Conservation (phyloP, 192 early-diverging fungal species). For the Coemansia biformis region DNA sequence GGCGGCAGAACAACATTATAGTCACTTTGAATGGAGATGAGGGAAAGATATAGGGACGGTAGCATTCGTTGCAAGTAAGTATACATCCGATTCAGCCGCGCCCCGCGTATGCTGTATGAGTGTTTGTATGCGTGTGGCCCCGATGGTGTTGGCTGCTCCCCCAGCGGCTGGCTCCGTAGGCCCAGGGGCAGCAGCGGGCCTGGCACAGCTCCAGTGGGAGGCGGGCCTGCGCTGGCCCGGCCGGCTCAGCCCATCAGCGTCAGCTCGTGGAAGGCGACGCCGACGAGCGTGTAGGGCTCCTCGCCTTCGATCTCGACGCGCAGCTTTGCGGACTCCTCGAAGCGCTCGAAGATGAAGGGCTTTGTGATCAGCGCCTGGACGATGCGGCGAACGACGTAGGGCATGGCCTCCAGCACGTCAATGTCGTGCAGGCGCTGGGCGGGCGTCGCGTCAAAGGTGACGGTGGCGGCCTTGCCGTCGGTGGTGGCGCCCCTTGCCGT, state of each 20-base stretch:
- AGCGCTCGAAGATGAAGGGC: slow-evolving; percentile 93
- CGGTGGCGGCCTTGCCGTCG: slow-evolving; percentile 59
- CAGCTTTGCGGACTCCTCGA: slow-evolving; percentile 64
- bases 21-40: no score
- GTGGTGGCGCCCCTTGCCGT: slow-evolving; percentile 77
- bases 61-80: no score
- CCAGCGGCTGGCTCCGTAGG: no score
- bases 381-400: slow-evolving; percentile 81
- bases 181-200: no score
- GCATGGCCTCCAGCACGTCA: slow-evolving; percentile 86
- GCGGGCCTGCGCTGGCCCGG: no score
- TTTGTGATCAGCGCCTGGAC: slow-evolving; percentile 90
- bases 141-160: no score
- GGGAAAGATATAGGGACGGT: no score
- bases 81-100: no score
- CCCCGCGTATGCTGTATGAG: no score
- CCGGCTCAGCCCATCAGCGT: slow-evolving; percentile 54
- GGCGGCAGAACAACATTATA: no score
- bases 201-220: no score
- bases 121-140: no score
- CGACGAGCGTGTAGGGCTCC: slow-evolving; percentile 56
- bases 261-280: slow-evolving; percentile 77
- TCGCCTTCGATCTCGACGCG: slow-evolving; percentile 61
- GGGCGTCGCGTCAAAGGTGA: slow-evolving; percentile 60
- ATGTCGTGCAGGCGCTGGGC: slow-evolving; percentile 71